phyloP scores from a whole-genome alignment of 805 yeast genomes.

The Yarrowia sp. region DNA sequence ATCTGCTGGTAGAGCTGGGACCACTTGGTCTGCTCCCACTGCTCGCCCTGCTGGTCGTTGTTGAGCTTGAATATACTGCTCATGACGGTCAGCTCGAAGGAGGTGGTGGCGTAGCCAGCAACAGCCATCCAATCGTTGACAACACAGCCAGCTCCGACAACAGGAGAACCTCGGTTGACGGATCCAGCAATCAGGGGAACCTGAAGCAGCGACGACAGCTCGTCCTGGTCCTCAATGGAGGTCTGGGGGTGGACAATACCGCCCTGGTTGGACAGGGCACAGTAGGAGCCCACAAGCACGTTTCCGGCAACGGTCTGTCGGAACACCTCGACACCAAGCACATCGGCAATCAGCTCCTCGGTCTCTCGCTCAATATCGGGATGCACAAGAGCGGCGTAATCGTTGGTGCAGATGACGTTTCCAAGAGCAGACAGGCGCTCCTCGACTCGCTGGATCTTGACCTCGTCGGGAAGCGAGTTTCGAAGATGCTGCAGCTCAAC shows the following conservation, averaged over 20 bases:
- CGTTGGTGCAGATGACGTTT: conserved; percentile 97
- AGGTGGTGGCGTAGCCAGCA: conserved; percentile 96
- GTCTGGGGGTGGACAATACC: conserved; percentile 99
- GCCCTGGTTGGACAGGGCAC: conserved; percentile 94
- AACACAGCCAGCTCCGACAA: conserved; percentile 98
- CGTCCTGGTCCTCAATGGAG: conserved; percentile 97
- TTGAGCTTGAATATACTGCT: conserved; percentile 81
- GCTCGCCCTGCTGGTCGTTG: conserved; percentile 47
- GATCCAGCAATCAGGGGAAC: conserved; percentile 99
- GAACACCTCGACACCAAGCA: conserved; percentile 97
- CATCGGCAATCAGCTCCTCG: conserved; percentile 97
- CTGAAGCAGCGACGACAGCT: conserved; percentile 90
- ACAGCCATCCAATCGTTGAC: conserved; percentile 99
- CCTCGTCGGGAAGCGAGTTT: conserved; percentile 93
- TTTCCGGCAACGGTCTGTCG: conserved; percentile 99
- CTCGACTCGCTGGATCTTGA: conserved; percentile 96
- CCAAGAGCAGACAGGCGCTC: conserved; percentile 97
- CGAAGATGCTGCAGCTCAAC: conserved; percentile 97
- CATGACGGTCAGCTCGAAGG: conserved; percentile 95
- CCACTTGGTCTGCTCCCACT: conserved; percentile 39
- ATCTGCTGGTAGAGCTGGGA: conserved; percentile 39
- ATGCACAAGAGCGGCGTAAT: conserved; percentile 97
- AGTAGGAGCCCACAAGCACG: conserved; percentile 95
- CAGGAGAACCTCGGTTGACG: conserved; percentile 95
- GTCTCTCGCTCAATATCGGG: conserved; percentile 99